These are phyloP conservation scores for Tephrocybe sp. DNA, from an alignment of 768 basidiomycete species.

Conservation along the genomic window DNA sequence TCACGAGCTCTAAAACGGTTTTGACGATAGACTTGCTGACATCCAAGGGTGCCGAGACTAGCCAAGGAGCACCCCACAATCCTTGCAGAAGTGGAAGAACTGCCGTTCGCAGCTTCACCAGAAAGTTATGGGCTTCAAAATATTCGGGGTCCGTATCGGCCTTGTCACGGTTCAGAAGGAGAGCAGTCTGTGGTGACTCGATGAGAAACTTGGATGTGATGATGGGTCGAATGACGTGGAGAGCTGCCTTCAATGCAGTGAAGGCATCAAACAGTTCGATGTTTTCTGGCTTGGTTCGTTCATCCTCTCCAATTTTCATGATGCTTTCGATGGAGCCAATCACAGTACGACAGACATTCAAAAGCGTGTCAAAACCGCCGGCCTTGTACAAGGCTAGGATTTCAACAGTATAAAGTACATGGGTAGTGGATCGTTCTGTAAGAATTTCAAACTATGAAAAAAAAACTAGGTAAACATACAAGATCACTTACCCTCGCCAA, in stretches of 20 bases:
- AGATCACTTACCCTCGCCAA: conserved; percentile 45
- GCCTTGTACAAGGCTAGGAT: conserved; percentile 70
- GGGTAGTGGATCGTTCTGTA: conserved; percentile 73
- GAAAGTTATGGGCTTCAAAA: conserved; percentile 85
- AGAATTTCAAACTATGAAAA: conserved; percentile 6
- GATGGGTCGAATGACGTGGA: conserved; percentile 75
- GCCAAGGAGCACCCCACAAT: conserved; percentile 86
- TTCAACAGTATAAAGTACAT: conserved; percentile 80
- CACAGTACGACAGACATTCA: conserved; percentile 55
- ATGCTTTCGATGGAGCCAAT: conserved; percentile 57
- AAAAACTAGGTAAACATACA: conserved; percentile 3
- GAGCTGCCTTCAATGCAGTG: conserved; percentile 76
- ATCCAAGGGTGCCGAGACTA: conserved; percentile 70
- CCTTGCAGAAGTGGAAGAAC: conserved; percentile 64
- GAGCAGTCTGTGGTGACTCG: conserved; percentile 80
- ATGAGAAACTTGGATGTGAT: conserved; percentile 79
- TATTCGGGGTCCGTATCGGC: conserved; percentile 74
- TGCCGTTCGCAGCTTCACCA: conserved; percentile 75
- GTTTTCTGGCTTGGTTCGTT: conserved; percentile 54
- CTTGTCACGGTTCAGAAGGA: conserved; percentile 75
- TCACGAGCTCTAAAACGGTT: conserved; percentile 76
- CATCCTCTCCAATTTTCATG: conserved; percentile 47
- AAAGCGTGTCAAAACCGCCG: conserved; percentile 71
- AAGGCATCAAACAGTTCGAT: conserved; percentile 77
- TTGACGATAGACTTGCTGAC: conserved; percentile 77